These are phyloP conservation scores for Phymatotrichopsis omnivora DNA, from an alignment of 2,329 filamentous ascomycete genomes.

Conservation along the genomic window DNA sequence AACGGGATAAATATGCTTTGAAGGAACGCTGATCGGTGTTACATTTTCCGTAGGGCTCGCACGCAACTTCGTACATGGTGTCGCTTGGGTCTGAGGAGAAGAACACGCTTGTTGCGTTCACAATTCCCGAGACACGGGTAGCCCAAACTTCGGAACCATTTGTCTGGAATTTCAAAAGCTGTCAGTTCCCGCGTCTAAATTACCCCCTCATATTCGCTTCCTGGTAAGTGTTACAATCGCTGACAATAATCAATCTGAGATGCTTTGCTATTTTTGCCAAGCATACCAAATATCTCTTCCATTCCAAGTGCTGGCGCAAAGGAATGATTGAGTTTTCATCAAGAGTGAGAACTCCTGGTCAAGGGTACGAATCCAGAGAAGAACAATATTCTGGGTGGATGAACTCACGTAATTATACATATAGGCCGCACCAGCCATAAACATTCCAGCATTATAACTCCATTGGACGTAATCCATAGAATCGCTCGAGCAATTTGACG, in stretches of 20 bases:
- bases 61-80: conserved; percentile 57
- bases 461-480: conserved; percentile 53
- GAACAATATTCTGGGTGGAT: no score
- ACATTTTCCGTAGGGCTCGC: conserved; percentile 52
- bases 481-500: conserved; percentile 48
- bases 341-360: neutral
- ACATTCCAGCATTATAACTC: conserved; percentile 55
- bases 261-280: no score
- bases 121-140: conserved; percentile 45
- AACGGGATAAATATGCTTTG: conserved; percentile 61
- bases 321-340: conserved; percentile 38
- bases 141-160: conserved; percentile 47
- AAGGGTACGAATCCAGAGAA: no score
- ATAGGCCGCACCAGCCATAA: conserved; percentile 53
- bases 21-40: conserved; percentile 62
- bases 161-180: conserved; percentile 37
- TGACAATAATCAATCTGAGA: no score
- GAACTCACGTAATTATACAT: conserved; percentile 54
- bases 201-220: no score
- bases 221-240: no score
- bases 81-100: conserved; percentile 47
- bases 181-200: no score
- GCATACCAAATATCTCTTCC: conserved; percentile 27
- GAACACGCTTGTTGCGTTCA: conserved; percentile 42
- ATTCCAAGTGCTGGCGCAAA: no score